Conservation (phyloP, 108 stramenopile species). For the Cylindrotheca closterium region DNA sequence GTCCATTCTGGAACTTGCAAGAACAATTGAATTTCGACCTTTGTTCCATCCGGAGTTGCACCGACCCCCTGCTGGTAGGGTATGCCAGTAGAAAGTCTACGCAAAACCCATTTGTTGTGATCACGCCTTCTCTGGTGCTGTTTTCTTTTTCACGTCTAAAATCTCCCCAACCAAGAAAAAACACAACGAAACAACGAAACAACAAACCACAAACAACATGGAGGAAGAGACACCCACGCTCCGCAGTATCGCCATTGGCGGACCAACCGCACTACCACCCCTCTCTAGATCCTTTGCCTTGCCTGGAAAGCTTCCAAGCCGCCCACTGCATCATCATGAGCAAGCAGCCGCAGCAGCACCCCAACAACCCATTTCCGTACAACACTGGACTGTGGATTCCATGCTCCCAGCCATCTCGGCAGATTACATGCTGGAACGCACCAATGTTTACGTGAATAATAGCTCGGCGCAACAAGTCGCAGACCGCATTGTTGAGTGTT, state of each 20-base stretch:
- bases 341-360: background rate
- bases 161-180: background rate
- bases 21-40: background rate
- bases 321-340: background rate
- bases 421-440: constrained; percentile 19
- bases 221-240: background rate
- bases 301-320: background rate
- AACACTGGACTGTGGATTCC: background rate
- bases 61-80: background rate
- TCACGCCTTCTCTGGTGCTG: too few species aligned
- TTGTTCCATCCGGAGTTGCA: background rate
- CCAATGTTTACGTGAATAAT: constrained; percentile 25
- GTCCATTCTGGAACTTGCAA: too few species aligned
- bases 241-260: background rate
- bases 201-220: background rate
- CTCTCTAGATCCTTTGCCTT: background rate
- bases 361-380: background rate
- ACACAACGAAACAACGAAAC: background rate
- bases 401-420: constrained; percentile 12
- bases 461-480: constrained; percentile 13
- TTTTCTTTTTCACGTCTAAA: background rate
- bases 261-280: background rate
- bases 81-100: background rate
- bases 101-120: too few species aligned
- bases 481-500: constrained; percentile 15